phyloP scores from a whole-genome alignment of 352 stramenopile species.

The Thraustochytrium sp. region DNA sequence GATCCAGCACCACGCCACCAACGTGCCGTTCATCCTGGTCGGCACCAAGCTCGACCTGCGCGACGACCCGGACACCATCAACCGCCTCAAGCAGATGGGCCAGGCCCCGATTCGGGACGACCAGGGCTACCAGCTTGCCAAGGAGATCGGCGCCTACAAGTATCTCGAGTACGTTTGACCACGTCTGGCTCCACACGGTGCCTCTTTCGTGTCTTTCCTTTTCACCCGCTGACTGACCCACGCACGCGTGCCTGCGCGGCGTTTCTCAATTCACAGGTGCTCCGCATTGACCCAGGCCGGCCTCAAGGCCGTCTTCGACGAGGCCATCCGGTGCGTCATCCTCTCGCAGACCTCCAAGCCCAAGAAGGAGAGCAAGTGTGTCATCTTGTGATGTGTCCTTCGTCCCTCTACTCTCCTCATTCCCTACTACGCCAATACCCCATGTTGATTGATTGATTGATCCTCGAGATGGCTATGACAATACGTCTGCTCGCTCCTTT shows the following conservation, averaged over 20 bases:
- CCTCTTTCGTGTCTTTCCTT: too few relatives aligned
- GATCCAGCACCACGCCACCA: constrained; percentile 54
- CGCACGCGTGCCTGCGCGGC: background rate
- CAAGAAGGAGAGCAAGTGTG: constrained; percentile 31
- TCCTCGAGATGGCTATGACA: too few relatives aligned
- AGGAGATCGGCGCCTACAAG: constrained; percentile 77
- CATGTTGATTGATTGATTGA: too few relatives aligned
- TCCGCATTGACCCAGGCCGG: constrained; percentile 81
- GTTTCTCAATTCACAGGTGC: background rate
- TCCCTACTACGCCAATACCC: too few relatives aligned
- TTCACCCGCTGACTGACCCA: too few relatives aligned
- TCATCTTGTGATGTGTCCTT: constrained; percentile 37
- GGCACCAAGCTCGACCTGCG: constrained; percentile 87
- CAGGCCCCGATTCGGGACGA: constrained; percentile 37
- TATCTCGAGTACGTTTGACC: constrained; percentile 78
- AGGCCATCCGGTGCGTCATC: constrained; percentile 80
- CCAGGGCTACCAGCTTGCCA: constrained; percentile 74
- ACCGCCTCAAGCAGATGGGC: constrained; percentile 60
- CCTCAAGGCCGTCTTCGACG: constrained; percentile 87
- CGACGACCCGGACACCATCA: constrained; percentile 77
- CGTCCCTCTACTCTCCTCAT: too few relatives aligned
- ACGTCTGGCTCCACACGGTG: background rate
- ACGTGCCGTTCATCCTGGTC: constrained; percentile 88
- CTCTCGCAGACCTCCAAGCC: constrained; percentile 56
- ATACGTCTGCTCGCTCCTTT: too few relatives aligned